These are phyloP conservation scores for Malassezia brasiliensis DNA, from an alignment of 1,284 basidiomycete species.

Conservation along the genomic window DNA sequence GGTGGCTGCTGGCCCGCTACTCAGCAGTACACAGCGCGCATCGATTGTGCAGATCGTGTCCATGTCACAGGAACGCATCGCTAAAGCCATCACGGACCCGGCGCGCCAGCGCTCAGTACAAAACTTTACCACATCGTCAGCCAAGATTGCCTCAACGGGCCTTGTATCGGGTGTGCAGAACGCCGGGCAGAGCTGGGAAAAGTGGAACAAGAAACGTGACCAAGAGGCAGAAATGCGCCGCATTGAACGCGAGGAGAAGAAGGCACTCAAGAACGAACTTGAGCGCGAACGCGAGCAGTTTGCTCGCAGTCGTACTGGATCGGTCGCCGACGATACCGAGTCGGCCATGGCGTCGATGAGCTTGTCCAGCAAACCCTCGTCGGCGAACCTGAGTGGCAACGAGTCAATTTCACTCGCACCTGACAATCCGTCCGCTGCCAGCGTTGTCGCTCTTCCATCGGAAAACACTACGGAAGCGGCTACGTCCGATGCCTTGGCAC, in stretches of 20 bases:
- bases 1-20: conserved; percentile 20
- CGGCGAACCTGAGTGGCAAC: neutral
- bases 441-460: conserved; percentile 11
- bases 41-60: conserved; percentile 23
- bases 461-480: neutral
- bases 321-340: neutral
- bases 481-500: neutral
- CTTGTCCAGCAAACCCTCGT: neutral
- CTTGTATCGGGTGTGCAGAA: neutral
- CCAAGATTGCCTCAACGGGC: conserved; percentile 2
- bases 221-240: neutral
- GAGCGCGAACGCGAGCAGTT: conserved; percentile 7
- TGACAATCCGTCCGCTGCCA: conserved; percentile 10
- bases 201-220: conserved; percentile 1
- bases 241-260: neutral
- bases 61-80: conserved; percentile 21
- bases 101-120: conserved; percentile 15
- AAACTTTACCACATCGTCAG: neutral
- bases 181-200: conserved; percentile 5
- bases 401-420: neutral
- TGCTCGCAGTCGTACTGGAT: neutral
- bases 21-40: conserved; percentile 18
- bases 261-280: conserved; percentile 6
- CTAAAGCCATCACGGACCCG: conserved; percentile 25
- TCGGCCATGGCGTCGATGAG: neutral